Evolutionary conservation across 225 moss, liverwort and hornwort species (phyloP).

Genomic region (Ulota crispa): DNA sequence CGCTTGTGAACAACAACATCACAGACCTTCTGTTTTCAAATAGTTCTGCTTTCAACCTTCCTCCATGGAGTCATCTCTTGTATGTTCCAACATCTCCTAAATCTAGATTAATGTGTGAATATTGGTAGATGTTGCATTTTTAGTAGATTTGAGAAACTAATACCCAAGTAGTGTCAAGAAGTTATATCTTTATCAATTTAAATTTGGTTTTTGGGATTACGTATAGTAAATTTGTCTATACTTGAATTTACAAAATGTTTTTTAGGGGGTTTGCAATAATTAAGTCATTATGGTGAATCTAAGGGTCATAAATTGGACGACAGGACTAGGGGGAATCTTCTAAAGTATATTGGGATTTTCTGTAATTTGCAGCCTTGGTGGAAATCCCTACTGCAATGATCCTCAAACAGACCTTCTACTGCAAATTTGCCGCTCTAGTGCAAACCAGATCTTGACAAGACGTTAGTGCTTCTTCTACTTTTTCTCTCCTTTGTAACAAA

Average conservation of each 20-base stretch:
- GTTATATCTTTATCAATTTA: not conserved
- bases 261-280: not conserved
- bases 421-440: slow-evolving; percentile 34
- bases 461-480: slow-evolving; percentile 1
- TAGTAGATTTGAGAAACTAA: not conserved
- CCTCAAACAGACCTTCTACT: slow-evolving; percentile 13
- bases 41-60: not conserved
- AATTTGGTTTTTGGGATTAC: not conserved
- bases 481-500: not conserved
- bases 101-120: not conserved
- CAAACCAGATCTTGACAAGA: slow-evolving; percentile 21
- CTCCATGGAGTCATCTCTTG: slow-evolving; percentile 17
- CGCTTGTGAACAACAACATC: slow-evolving; percentile 38
- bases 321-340: not conserved
- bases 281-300: not conserved
- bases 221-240: not conserved
- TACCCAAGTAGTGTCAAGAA: not conserved
- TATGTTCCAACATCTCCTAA: slow-evolving; percentile 1
- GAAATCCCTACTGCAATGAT: slow-evolving; percentile 36
- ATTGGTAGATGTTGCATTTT: not conserved
- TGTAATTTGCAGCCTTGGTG: slow-evolving; percentile 35
- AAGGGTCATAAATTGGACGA: not conserved
- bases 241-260: too few species aligned
- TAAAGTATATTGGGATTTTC: not conserved
- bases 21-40: not conserved